Conservation (phyloP, 2,329 filamentous ascomycete genomes). For the Sphaerulina vaccinii region DNA sequence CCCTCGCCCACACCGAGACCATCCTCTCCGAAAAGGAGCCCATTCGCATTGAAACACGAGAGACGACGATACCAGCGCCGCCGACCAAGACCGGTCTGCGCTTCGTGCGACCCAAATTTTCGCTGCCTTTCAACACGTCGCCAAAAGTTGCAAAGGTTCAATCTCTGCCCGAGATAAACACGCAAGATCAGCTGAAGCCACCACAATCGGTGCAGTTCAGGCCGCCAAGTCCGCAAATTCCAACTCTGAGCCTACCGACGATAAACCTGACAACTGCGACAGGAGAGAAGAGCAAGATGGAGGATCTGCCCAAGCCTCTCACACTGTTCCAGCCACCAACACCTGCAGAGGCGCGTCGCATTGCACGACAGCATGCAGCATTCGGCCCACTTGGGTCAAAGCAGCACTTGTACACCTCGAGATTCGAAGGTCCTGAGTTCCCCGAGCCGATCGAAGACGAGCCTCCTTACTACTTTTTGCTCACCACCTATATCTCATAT, state of each 20-base stretch:
- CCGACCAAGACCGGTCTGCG: slow-evolving; percentile 17
- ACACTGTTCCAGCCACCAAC: slow-evolving; percentile 87
- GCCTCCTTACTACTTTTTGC: slow-evolving; percentile 91
- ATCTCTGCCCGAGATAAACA: slow-evolving; percentile 37
- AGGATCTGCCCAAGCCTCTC: slow-evolving; percentile 68
- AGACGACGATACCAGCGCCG: slow-evolving; percentile 15
- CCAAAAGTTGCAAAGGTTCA: slow-evolving; percentile 30
- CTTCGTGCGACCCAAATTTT: slow-evolving; percentile 32
- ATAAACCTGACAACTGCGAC: slow-evolving; percentile 89
- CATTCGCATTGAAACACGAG: slow-evolving; percentile 33
- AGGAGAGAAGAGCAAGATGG: slow-evolving; percentile 70
- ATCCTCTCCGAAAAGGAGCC: slow-evolving; percentile 53
- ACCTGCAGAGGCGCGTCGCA: slow-evolving; percentile 73
- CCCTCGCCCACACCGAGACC: slow-evolving; percentile 50
- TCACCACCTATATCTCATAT: slow-evolving; percentile 98
- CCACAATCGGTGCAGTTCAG: slow-evolving; percentile 60
- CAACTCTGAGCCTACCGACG: slow-evolving; percentile 77
- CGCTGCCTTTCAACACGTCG: slow-evolving; percentile 32
- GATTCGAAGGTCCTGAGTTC: slow-evolving; percentile 77
- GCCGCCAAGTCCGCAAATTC: slow-evolving; percentile 62
- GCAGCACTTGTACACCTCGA: slow-evolving; percentile 84
- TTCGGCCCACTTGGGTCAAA: slow-evolving; percentile 82
- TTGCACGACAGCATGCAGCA: slow-evolving; percentile 79
- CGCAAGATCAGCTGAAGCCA: slow-evolving; percentile 30
- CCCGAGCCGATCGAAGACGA: slow-evolving; percentile 87